Evolutionary conservation across 345 rosid genomes (phyloP).

Genomic region (Pistacia vera): DNA sequence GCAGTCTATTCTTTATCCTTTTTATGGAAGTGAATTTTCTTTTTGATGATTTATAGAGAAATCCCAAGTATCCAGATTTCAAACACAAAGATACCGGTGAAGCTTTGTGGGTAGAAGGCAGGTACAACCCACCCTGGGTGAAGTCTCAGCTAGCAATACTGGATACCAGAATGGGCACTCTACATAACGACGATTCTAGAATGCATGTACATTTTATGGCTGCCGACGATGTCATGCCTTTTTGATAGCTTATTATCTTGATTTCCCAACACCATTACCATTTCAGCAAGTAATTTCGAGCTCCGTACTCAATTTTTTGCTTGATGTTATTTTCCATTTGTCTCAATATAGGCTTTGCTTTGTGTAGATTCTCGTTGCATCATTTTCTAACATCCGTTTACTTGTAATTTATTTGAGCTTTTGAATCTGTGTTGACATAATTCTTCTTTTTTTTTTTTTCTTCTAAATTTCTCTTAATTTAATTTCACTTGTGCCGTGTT

Average conservation of each 20-base stretch:
- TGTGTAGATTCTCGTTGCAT: not conserved
- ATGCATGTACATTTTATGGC: conserved; percentile 30
- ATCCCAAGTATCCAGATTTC: conserved; percentile 68
- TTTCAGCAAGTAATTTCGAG: not conserved
- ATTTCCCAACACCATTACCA: not conserved
- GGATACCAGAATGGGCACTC: conserved; percentile 48
- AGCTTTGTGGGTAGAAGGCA: conserved; percentile 67
- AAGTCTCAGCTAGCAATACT: conserved; percentile 53
- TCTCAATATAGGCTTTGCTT: not conserved
- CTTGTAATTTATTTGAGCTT: not conserved
- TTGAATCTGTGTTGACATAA: not conserved
- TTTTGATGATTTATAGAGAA: conserved; percentile 41
- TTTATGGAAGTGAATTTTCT: not conserved
- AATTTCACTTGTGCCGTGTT: not conserved
- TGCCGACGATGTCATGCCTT: conserved; percentile 36
- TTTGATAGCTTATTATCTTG: conserved; percentile 16
- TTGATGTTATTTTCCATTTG: not conserved
- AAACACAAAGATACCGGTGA: conserved; percentile 80
- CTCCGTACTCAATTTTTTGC: not conserved
- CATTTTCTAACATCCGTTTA: not conserved
- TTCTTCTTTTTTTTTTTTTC: not conserved
- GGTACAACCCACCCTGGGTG: conserved; percentile 62
- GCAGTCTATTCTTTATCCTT: not conserved
- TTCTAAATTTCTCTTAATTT: not conserved
- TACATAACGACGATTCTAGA: conserved; percentile 31